Base-by-base conservation (phyloP, 768 basidiomycete genomes). In the Tricholoma saponaceum region DNA sequence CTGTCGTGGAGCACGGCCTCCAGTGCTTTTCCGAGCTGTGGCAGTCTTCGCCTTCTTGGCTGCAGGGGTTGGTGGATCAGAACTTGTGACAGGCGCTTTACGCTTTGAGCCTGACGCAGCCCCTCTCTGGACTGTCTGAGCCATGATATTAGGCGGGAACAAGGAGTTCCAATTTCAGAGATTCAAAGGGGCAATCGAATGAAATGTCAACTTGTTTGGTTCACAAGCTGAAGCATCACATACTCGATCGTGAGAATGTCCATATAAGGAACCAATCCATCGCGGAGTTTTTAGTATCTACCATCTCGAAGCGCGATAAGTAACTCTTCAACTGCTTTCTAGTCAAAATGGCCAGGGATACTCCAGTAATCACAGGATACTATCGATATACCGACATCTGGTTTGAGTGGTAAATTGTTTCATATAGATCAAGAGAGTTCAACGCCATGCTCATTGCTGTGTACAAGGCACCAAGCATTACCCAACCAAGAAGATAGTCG, bases 1-100 rank as follows among this genome's bases (percentile, higher is more conserved):
- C 59, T 67, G 63, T 55, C 74, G 72, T 39, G 86, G 84, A 37
- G 82, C 72, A 46, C 73, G 74, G 16, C 89, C 86, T 54, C 91
- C 92, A 0, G 92, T 92, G 71, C 85, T 90, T 73, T 95, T 95
- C 60, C 94, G 82, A 10, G 94, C 93, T 0, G 92, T 93, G 49
- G 76, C 73, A 13, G 70, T 72, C 61, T 76, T 84, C 20, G 72
- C 52, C 65, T 78, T 81, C 70, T 85, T 87, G 5, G 76, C 65
- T 5, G 74, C 74, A 10, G 82, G 78, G 1, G 82, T 75, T 1
- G 79, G 74, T 5, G 78, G 74, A 58, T 79, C 77, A 8, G 79
- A 76, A 61, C 70, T 70, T 33, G 70, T 65, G 22, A 71, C 71
- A 49, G 75, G 70, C 56, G 77, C 74, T 74, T 78, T 79, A 58